These are phyloP conservation scores for Deinandra increscens DNA, from an alignment of 129 eudicot species.

Conservation along the genomic window DNA sequence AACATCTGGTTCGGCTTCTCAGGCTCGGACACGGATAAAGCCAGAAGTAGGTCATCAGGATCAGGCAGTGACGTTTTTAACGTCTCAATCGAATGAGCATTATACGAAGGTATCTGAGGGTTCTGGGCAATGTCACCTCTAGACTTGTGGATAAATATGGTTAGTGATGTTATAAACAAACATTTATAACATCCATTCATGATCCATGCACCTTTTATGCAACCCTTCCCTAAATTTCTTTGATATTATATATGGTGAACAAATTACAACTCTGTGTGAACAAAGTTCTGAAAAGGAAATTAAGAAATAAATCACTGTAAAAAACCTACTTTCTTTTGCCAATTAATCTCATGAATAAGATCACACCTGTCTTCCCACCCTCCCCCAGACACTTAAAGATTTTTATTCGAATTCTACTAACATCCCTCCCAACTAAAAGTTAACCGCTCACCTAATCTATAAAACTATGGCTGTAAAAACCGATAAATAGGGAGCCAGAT, in stretches of 20 bases:
- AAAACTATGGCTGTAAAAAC: constrained; percentile 32
- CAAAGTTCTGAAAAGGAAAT: constrained; percentile 33
- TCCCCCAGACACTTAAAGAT: constrained; percentile 12
- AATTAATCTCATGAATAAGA: constrained; percentile 39
- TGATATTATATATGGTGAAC: constrained; percentile 35
- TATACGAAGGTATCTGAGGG: no score
- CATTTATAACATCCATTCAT: not conserved
- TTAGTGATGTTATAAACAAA: not conserved
- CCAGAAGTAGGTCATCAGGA: no score
- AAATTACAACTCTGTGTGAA: constrained; percentile 40
- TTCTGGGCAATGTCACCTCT: not conserved
- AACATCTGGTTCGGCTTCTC: no score
- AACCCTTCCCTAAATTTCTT: constrained; percentile 23
- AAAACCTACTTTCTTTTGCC: constrained; percentile 30
- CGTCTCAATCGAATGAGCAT: no score
- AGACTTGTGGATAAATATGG: not conserved
- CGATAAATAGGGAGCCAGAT: constrained; percentile 28
- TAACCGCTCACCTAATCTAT: constrained; percentile 39
- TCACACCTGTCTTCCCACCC: not conserved
- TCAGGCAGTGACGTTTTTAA: no score
- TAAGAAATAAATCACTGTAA: constrained; percentile 40
- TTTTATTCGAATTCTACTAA: constrained; percentile 30
- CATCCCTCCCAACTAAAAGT: constrained; percentile 40
- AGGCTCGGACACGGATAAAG: no score
- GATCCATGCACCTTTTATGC: not conserved